Evolutionary conservation across 2,329 filamentous ascomycete genomes (phyloP).

Genomic region (Diaporthe sp.): DNA sequence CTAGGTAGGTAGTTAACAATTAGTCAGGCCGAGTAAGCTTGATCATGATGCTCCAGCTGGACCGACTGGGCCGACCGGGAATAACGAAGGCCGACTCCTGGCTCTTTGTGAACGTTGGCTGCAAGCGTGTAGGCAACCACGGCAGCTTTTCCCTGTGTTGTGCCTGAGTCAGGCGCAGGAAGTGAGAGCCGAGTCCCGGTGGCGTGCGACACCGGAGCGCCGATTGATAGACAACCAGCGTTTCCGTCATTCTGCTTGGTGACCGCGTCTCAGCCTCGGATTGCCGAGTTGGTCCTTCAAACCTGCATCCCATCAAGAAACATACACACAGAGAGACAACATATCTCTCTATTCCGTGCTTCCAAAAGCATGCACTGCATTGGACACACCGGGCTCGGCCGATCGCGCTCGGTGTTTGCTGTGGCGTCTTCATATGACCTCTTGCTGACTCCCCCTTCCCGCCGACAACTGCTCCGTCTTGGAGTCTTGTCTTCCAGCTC

Average conservation of each 20-base stretch:
- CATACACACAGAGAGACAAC: neutral
- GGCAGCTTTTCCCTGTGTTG: too few relatives aligned
- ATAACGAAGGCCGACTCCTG: neutral
- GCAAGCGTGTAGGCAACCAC: neutral
- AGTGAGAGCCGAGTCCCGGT: neutral
- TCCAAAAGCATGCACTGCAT: neutral
- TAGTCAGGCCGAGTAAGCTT: neutral
- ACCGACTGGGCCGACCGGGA: neutral
- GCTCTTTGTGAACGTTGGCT: neutral
- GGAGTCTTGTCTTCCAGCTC: neutral
- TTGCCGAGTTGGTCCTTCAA: neutral
- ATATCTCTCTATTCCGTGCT: neutral
- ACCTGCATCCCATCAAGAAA: rapidly evolving
- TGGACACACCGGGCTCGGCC: neutral
- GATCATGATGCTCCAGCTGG: neutral
- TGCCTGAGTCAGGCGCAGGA: neutral
- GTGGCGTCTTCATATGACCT: neutral
- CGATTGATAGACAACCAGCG: neutral
- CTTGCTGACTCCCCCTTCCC: neutral
- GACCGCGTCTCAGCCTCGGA: neutral
- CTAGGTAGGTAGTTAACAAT: too few relatives aligned
- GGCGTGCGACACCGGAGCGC: neutral
- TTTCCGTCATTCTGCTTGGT: neutral
- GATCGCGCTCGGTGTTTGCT: neutral
- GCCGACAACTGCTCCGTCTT: neutral